These are phyloP conservation scores for Canariomyces notabilis DNA, from an alignment of 2,329 filamentous ascomycete species.

Conservation along the genomic window DNA sequence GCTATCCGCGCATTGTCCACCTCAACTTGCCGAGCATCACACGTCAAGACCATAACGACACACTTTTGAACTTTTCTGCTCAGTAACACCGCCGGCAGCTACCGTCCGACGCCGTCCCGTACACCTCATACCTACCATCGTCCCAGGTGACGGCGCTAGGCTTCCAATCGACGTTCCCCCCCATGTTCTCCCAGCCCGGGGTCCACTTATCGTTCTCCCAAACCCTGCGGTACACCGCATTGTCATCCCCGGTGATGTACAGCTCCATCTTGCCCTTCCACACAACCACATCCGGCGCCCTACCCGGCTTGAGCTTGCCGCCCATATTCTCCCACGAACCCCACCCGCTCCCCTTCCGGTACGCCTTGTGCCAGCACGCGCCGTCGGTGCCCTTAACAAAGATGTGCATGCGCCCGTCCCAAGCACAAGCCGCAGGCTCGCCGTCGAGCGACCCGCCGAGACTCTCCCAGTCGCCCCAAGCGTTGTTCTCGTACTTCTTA, in stretches of 20 bases:
- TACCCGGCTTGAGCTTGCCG: slow-evolving; percentile 18
- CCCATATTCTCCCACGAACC: slow-evolving; percentile 22
- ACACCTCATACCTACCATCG: slow-evolving; percentile 21
- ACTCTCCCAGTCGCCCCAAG: slow-evolving; percentile 22
- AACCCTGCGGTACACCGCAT: slow-evolving; percentile 19
- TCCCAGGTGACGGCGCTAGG: slow-evolving; percentile 18
- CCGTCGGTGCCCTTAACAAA: slow-evolving; percentile 23
- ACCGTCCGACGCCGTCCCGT: slow-evolving; percentile 17
- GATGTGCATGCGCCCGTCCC: slow-evolving; percentile 18
- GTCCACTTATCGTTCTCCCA: slow-evolving; percentile 19
- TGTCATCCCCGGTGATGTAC: slow-evolving; percentile 20
- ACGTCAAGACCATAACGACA: no score
- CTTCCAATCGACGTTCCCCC: slow-evolving; percentile 25
- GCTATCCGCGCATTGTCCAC: no score
- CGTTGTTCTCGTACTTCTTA: slow-evolving; percentile 13
- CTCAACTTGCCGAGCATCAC: no score
- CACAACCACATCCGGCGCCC: slow-evolving; percentile 20
- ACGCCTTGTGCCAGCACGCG: slow-evolving; percentile 24
- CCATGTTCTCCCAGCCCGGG: slow-evolving; percentile 27
- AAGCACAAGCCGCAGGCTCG: slow-evolving; percentile 20
- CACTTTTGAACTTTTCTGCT: no score
- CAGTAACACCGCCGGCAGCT: slow-evolving; percentile 19
- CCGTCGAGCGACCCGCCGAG: slow-evolving; percentile 20
- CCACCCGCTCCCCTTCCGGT: slow-evolving; percentile 17
- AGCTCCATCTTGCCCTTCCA: slow-evolving; percentile 22